phyloP scores from a whole-genome alignment of 306 rosid species.

The Lathyrus aphaca region DNA sequence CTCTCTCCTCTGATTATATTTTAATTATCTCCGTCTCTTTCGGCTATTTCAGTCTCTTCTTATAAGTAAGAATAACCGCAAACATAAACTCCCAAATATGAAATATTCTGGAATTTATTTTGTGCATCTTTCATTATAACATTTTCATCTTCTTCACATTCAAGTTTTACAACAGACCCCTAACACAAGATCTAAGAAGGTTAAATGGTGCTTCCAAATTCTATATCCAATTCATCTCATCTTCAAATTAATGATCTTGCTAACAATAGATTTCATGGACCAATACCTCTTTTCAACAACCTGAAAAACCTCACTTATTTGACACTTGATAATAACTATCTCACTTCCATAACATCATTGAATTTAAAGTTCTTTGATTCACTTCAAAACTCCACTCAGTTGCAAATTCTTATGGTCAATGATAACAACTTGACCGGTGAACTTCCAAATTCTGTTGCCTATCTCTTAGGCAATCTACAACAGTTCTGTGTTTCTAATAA shows the following conservation, averaged over 20 bases:
- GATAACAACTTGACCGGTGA: constrained; percentile 43
- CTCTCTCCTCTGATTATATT: too few relatives aligned
- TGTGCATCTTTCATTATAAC: too few relatives aligned
- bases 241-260: constrained; percentile 38
- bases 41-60: too few relatives aligned
- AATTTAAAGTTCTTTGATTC: constrained; percentile 43
- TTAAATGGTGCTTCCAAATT: constrained; percentile 41
- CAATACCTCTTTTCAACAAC: constrained; percentile 39
- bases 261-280: constrained; percentile 38
- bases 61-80: too few relatives aligned
- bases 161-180: too few relatives aligned
- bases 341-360: constrained; percentile 39
- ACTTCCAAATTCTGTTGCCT: constrained; percentile 43
- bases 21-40: too few relatives aligned
- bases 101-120: too few relatives aligned
- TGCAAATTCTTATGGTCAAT: constrained; percentile 29
- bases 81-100: too few relatives aligned
- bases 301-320: constrained; percentile 34
- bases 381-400: constrained; percentile 35
- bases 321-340: constrained; percentile 10
- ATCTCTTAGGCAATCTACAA: constrained; percentile 41
- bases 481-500: constrained; percentile 44
- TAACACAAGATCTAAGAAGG: too few relatives aligned
- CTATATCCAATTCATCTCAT: constrained; percentile 49
- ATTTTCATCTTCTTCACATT: too few relatives aligned